Evolutionary conservation across 2,329 filamentous ascomycete species (phyloP), one percentile per base, ranked within the genome.

Genomic region (Fusarium sp.): DNA sequence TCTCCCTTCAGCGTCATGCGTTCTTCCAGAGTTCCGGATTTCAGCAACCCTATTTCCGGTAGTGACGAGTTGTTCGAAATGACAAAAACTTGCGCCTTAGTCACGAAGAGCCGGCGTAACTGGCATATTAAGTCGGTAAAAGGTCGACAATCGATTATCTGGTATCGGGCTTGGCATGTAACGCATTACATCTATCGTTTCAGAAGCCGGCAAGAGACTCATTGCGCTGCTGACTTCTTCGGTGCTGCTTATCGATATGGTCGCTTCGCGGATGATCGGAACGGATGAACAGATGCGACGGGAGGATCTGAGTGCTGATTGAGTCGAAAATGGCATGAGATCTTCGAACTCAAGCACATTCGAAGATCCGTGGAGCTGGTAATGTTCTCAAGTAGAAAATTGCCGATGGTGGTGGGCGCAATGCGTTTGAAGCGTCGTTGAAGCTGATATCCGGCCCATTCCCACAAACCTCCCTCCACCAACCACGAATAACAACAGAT

Each of bases 401-500:
- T 52, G n/a, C 62, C 57, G 65, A 48, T 48, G 38, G 42, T 38
- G 36, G 48, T 48, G 71, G 51, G 68, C 71, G 71, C 68, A 48
- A 65, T 32, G 62, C 42, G 67, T 28, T 20, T 50, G 41, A 50
- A 58, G 55, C n/a, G 32, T 58, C 55, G 59, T 38, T 73, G 42
- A 62, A 41, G 71, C 39, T 69, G 68, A 69, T 72, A 54, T 54
- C 38, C 56, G 58, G 54, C 62, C 50, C 56, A 59, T 62, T 69
- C 63, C 55, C 71, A 74, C 71, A 69, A 68, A 55, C 67, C 65
- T 74, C 61, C 63, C 62, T 64, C 62, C 68, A 62, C 68, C 65
- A 68, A 63, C 69, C 66, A 59, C 59, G 57, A 66, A 50, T 66
- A 57, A 64, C 74, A 75, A 72, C 63, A 64, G 72, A 76, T 52